These are phyloP conservation scores for Echria macrotheca DNA, from an alignment of 495 filamentous ascomycete species.

Conservation along the genomic window DNA sequence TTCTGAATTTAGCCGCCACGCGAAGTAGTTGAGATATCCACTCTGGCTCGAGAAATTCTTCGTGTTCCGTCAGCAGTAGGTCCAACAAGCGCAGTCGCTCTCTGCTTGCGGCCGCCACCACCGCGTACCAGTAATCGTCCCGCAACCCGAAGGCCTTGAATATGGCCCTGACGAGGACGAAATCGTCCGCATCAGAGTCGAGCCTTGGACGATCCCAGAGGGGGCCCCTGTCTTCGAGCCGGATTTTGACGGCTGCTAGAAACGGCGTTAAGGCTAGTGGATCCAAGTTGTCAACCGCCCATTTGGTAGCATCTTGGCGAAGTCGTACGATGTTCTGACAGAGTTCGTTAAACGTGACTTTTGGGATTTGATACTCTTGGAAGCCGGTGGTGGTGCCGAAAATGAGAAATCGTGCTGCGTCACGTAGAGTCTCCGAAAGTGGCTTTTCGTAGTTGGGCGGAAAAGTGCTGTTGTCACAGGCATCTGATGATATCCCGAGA, in stretches of 20 bases:
- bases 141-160: neutral
- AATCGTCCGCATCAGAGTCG: neutral
- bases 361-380: neutral
- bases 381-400: neutral
- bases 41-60: neutral
- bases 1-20: neutral
- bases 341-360: neutral
- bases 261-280: neutral
- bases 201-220: neutral
- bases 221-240: neutral
- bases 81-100: too few species aligned
- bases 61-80: neutral
- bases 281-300: neutral
- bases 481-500: slow-evolving; percentile 24
- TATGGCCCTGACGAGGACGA: neutral
- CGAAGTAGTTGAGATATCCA: neutral
- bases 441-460: neutral
- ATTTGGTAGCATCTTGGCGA: neutral
- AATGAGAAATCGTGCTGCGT: neutral
- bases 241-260: neutral
- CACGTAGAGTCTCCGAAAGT: neutral
- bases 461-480: neutral
- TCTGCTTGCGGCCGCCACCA: too few species aligned
- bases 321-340: neutral
- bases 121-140: too few species aligned